Base-by-base conservation (phyloP, 176 grass and related monocot species). In the Oryza officinalis region DNA sequence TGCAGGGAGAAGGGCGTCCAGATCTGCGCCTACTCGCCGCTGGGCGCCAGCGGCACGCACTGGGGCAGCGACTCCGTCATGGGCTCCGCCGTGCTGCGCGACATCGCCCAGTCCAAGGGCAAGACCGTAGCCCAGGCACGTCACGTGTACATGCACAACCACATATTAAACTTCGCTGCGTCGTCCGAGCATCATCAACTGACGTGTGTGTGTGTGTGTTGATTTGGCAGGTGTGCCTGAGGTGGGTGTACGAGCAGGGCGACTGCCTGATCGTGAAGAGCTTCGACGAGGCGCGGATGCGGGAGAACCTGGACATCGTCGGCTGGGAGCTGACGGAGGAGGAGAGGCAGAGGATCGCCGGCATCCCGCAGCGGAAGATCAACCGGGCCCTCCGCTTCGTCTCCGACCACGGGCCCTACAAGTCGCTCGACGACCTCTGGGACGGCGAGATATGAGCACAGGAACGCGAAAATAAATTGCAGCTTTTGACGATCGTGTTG, bases 21-120 rank as follows among this genome's bases (percentile, higher is more conserved):
- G 84, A 50, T 97, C 8, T 92, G 89, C 25, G 94, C 82, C 25
- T 94, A 97, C 67, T 92, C 89, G 44, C 94, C 89, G 1, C 74
- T 94, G 9, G 94, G 89, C 0, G 92, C 87, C 86, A 90, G 86
- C 54, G 94, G 94, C 47, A 87, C 87, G 45, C 40, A 84, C 15
- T 94, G 94, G 94, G 94, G 94, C 15, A 86, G 87, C 60, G 72
- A 92, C 82, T 83, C 73, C 10, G 91, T 94, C n/a, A 81, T 97
- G 78, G 79, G 63, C 76, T 47, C 74, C 20, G 88, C 81, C 23
- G 87, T 84, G 20, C 60, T 94, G 69, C 85, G 86, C 71, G 74
- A 87, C 61, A 92, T 94, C 81, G 89, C 94, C 75, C 37, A 44
- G 18, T 18, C 87, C 69, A 92, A 87, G 70, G 81, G 83, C 64